These are phyloP conservation scores for Elsinoe perseae DNA, from an alignment of 2,329 filamentous ascomycete species.

Conservation along the genomic window DNA sequence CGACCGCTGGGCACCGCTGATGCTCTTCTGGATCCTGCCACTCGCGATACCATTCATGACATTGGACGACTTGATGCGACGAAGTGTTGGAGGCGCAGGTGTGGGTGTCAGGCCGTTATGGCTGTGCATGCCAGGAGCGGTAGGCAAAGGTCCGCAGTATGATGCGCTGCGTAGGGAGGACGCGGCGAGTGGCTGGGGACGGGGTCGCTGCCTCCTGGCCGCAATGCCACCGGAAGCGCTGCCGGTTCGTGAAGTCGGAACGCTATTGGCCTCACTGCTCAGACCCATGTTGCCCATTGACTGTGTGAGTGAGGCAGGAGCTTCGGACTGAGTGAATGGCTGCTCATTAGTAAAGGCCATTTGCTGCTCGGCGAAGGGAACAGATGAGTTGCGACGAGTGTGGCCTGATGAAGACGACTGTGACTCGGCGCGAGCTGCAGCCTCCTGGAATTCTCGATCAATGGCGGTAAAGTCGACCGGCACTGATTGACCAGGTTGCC, in stretches of 20 bases:
- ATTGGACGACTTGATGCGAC: slow-evolving; percentile 42
- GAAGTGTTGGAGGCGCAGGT: slow-evolving; percentile 33
- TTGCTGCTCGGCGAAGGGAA: slow-evolving; percentile 25
- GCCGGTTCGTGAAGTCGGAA: slow-evolving; percentile 28
- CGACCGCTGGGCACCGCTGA: slow-evolving; percentile 41
- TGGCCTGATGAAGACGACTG: slow-evolving; percentile 5
- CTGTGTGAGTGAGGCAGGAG: slow-evolving; percentile 27
- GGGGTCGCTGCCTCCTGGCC: slow-evolving; percentile 33
- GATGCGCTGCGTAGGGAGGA: slow-evolving; percentile 36
- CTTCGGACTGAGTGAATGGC: slow-evolving; percentile 27
- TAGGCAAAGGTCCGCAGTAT: slow-evolving; percentile 35
- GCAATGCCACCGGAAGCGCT: slow-evolving; percentile 35
- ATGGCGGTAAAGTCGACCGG: slow-evolving; percentile 30
- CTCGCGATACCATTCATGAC: slow-evolving; percentile 35
- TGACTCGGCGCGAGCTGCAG: slow-evolving; percentile 20
- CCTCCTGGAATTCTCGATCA: slow-evolving; percentile 29
- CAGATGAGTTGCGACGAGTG: slow-evolving; percentile 16
- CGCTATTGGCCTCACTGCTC: slow-evolving; percentile 27
- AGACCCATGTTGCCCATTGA: slow-evolving; percentile 31
- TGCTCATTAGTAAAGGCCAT: slow-evolving; percentile 28
- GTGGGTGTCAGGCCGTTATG: not conserved
- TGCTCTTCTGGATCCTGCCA: slow-evolving; percentile 42
- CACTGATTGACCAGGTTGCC: slow-evolving; percentile 32
- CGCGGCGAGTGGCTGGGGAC: slow-evolving; percentile 34
- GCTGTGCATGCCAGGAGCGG: slow-evolving; percentile 44